Evolutionary conservation across 2,329 filamentous ascomycete species (phyloP), one percentile per base, ranked within the genome.

Genomic region (Dendryphion nanum): DNA sequence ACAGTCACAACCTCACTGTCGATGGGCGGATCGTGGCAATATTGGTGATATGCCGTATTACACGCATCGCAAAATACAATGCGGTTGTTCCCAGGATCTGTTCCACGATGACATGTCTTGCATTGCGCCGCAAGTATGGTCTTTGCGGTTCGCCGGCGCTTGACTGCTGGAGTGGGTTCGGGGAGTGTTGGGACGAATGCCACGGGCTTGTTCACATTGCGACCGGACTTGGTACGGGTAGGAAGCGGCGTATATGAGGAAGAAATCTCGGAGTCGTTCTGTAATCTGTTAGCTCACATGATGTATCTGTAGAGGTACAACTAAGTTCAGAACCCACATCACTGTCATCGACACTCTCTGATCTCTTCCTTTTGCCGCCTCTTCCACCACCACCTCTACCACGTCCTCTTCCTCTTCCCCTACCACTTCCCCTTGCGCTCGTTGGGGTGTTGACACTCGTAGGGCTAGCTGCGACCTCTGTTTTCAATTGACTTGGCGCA

Each of bases 1-100:
- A 86, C 77, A 23, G 75, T 74, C 32, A 90, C 77, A 15, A 85
- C 79, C 14, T 83, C 78, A 44, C 83, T 78, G n/a, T 77, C 74
- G 43, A 94, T 86, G 6, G 77, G 76, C 1, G 87, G 87, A 41
- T 86, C 77, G 61, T 94, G 87, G 56, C 88, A 94, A 53, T 81
- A 79, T 61, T 89, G 86, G 64, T 94, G 88, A 78, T 88, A 94
- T 29, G 82, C 79, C 19, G 75, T 74, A 59, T 88, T 86, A 69
- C 88, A 94, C 13, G 82, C 82, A 64, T 91, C 86, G 68, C 88
- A 94, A 63, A 90, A 89, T 3, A 93, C 86, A 59, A 94, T 90
- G 67, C 83, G 79, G 66, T 93, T 93, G 50, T 72, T 80, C n/a
- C 72, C 63, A 3, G 85, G 83, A 54, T 84, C 87, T 48, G 85